These are phyloP conservation scores for Trichoderma asperelloides DNA, from an alignment of 495 filamentous ascomycete genomes.

Conservation along the genomic window DNA sequence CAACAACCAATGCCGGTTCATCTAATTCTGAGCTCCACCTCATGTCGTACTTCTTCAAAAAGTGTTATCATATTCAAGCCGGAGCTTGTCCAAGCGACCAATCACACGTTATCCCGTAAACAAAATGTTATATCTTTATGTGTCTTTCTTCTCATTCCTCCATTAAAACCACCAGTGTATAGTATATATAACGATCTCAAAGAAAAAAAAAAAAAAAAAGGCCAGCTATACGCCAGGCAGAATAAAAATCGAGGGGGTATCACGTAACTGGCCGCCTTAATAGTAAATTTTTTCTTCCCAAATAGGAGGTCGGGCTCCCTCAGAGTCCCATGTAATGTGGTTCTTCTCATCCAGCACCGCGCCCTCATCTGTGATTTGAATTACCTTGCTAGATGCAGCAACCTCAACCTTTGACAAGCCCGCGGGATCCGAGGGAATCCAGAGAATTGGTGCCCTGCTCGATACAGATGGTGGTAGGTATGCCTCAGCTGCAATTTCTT, in stretches of 20 bases:
- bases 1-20: not conserved
- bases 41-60: not conserved
- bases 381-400: slow-evolving; percentile 56
- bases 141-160: not conserved
- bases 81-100: not conserved
- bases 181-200: not conserved
- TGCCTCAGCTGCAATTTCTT: slow-evolving; percentile 54
- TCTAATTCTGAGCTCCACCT: not conserved
- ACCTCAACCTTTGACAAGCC: slow-evolving; percentile 76
- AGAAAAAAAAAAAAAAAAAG: not conserved
- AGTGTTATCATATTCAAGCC: not conserved
- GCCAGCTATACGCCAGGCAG: not conserved
- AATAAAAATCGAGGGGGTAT: not conserved
- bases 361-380: slow-evolving; percentile 77
- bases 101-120: not conserved
- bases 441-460: slow-evolving; percentile 59
- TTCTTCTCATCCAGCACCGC: slow-evolving; percentile 74
- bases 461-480: slow-evolving; percentile 70
- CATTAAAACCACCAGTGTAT: not conserved
- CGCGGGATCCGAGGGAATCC: slow-evolving; percentile 71
- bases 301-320: slow-evolving; percentile 65
- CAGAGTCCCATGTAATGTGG: slow-evolving; percentile 65
- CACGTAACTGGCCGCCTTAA: slow-evolving; percentile 18
- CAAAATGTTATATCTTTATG: not conserved
- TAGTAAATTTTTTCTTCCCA: slow-evolving; percentile 63